These are phyloP conservation scores for Lepidium didymum DNA, from an alignment of 345 rosid genomes.

Conservation along the genomic window DNA sequence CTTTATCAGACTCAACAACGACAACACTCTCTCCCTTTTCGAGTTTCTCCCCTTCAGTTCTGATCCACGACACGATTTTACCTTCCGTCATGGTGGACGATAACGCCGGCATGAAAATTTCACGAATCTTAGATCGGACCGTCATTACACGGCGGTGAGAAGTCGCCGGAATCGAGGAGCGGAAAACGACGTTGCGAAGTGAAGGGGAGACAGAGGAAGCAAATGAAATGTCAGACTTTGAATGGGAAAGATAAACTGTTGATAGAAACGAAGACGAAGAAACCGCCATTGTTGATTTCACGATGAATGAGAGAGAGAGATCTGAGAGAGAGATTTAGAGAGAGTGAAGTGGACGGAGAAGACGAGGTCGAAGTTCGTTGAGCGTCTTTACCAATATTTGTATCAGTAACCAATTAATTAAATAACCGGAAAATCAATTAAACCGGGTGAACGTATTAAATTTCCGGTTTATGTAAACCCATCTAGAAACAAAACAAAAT, in stretches of 20 bases:
- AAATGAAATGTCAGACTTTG: constrained; percentile 35
- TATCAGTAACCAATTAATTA: neutral
- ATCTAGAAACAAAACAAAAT: neutral
- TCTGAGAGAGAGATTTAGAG: constrained; percentile 15
- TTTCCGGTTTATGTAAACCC: neutral
- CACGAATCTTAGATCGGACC: constrained; percentile 81
- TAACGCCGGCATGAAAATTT: constrained; percentile 98
- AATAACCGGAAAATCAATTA: constrained; percentile 1
- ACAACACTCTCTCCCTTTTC: constrained; percentile 93
- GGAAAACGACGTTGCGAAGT: constrained; percentile 25
- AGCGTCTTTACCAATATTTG: constrained; percentile 33
- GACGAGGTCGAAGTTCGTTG: constrained; percentile 62
- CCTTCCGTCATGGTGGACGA: constrained; percentile 99
- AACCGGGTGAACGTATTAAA: neutral
- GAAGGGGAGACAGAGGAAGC: constrained; percentile 30
- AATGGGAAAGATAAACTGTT: constrained; percentile 28
- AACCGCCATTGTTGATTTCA: constrained; percentile 44
- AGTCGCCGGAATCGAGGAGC: constrained; percentile 24
- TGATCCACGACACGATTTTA: constrained; percentile 94
- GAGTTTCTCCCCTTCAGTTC: constrained; percentile 85
- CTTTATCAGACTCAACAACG: constrained; percentile 95
- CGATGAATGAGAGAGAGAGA: constrained; percentile 8
- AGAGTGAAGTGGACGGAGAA: constrained; percentile 60
- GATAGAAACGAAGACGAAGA: constrained; percentile 38
- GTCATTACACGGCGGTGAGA: constrained; percentile 27